Evolutionary conservation across 1,284 basidiomycete species (phyloP).

Genomic region (Porodaedalea pini): DNA sequence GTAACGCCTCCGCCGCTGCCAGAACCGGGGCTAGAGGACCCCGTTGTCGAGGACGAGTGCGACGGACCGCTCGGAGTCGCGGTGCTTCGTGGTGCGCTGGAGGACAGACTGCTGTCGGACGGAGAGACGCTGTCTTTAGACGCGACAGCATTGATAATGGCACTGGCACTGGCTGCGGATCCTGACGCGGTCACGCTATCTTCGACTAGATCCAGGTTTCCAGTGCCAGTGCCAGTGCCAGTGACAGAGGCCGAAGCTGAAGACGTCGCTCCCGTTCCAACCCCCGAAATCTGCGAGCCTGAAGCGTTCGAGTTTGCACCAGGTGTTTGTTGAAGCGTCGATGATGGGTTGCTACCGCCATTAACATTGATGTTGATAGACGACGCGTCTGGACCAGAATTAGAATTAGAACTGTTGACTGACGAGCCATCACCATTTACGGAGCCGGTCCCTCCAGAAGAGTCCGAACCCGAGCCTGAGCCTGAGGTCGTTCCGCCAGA

Average conservation of each 20-base stretch:
- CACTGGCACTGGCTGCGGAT: not conserved
- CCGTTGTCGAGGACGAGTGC: not conserved
- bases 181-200: not conserved
- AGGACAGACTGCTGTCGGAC: not conserved
- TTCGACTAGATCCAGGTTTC: not conserved
- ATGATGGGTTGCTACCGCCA: not conserved
- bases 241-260: not conserved
- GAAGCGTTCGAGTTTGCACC: not conserved
- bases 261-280: not conserved
- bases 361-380: not conserved
- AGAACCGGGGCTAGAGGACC: not conserved
- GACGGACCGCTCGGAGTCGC: not conserved
- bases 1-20: not conserved
- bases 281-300: not conserved
- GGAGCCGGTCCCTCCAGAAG: not conserved
- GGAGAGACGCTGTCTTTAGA: not conserved
- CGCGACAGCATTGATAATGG: not conserved
- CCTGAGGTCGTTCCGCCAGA: not conserved
- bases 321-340: not conserved
- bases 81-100: not conserved
- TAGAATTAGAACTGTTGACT: not conserved
- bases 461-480: not conserved
- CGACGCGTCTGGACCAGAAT: not conserved
- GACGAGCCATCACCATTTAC: not conserved
- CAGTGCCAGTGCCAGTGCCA: not conserved